Base-by-base conservation (phyloP, 768 basidiomycete species). In the Lentinula guzmanii region DNA sequence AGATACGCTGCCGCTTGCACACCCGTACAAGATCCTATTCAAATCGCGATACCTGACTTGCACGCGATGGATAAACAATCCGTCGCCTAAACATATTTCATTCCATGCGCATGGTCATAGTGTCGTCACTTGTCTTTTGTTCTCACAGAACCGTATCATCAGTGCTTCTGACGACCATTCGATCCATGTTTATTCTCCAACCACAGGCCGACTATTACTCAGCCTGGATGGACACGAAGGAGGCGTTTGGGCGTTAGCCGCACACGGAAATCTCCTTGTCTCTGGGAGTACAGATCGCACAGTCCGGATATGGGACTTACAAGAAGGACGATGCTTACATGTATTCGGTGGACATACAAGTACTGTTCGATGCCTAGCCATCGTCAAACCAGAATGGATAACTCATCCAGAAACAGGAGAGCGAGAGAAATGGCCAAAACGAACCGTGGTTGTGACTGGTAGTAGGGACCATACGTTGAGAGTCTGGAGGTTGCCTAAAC, bases 121-220 rank as follows among this genome's bases (percentile, higher is more conserved):
- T 24, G 96, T 98, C 63, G 94, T 99, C 70, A 99, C 96, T 45
- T 97, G 95, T 72, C 85, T 98, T 51, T 84, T 98, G 67, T 93
- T 99, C 77, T 97, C 96, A 54, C 86, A 87, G 63, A 91, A 91
- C 34, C 93, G 95, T 63, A 93, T 99, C 75, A 93, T 99, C 68
- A 95, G 93, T 10, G 95, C 96, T 10, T 96, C 94, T 0, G 96
- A 99, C 72, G 95, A 98, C 73, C 93, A 98, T 67, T 91, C 93
- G 3, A 97, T 98, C 69, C 92, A 95, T 69, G 86, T 99, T 51
- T 98, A 96, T 71, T 90, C 89, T 24, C 95, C 93, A n/a, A 71
- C 82, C 31, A 91, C 89, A 0, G 96, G 96, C 11, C 80, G 84
- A 41, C 81, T 91, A 21, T 72, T 89, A 4, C 85, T 83, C 45